Evolutionary conservation across 1,139 yeast species (phyloP).

Genomic region (Debaryomyces psychrophilus): DNA sequence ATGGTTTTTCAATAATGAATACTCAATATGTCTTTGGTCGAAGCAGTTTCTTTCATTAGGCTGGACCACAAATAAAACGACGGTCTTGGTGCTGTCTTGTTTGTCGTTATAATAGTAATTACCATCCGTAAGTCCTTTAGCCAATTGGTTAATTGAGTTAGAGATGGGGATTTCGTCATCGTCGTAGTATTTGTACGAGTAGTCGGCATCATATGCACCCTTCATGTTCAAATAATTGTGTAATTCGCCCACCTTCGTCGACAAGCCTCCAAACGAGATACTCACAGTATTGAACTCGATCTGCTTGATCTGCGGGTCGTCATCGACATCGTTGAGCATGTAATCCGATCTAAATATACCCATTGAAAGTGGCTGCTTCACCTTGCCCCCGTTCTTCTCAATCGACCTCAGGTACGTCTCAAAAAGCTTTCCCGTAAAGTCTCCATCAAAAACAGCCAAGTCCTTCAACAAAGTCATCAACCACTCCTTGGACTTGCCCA

Average conservation of each 20-base stretch:
- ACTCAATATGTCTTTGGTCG: conserved; percentile 88
- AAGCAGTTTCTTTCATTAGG: conserved; percentile 84
- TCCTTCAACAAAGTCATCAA: conserved; percentile 56
- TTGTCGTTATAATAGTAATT: conserved; percentile 52
- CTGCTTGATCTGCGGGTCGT: conserved; percentile 65
- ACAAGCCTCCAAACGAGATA: conserved; percentile 91
- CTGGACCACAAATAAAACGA: conserved; percentile 82
- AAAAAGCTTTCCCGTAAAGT: conserved; percentile 81
- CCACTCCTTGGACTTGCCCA: conserved; percentile 59
- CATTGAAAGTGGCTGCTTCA: conserved; percentile 66
- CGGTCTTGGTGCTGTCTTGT: conserved; percentile 35
- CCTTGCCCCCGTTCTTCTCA: conserved; percentile 45
- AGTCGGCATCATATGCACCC: conserved; percentile 52
- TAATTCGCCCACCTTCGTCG: conserved; percentile 75
- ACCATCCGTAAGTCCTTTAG: conserved; percentile 73
- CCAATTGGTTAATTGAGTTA: conserved; percentile 60
- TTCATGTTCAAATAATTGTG: conserved; percentile 66
- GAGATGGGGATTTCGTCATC: conserved; percentile 66
- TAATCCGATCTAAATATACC: conserved; percentile 93
- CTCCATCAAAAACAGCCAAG: conserved; percentile 63
- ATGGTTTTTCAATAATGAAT: conserved; percentile 58
- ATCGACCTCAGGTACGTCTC: conserved; percentile 55
- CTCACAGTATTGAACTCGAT: conserved; percentile 96
- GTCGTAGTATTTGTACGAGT: conserved; percentile 44
- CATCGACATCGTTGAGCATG: conserved; percentile 60